Base-by-base conservation (phyloP, 768 basidiomycete genomes). In the Rubroboletus satanas region DNA sequence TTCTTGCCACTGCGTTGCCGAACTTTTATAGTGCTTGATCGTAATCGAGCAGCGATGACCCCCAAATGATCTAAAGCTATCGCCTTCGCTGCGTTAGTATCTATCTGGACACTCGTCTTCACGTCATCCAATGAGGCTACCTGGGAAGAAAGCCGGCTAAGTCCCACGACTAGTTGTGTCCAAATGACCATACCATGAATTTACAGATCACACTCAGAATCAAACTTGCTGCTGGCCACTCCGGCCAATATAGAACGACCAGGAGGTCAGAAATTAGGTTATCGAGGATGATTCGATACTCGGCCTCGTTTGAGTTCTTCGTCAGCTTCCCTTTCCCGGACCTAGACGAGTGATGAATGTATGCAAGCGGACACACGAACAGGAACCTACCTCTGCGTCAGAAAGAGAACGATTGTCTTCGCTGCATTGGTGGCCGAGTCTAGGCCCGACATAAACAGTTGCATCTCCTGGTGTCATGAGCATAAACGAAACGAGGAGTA, bases 1-100 rank as follows among this genome's bases (percentile, higher is more conserved):
- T 55, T 68, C 51, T 70, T 77, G 51, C 55, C 66, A 71, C 77
- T 38, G n/a, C 60, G 56, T 56, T 67, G 59, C 18, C 63, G 57
- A 46, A 66, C 68, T 60, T 64, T 77, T 43, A 85, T 69, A 48
- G 74, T 72, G 36, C 81, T 85, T 0, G 80, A 73, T 32, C 89
- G 81, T 39, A 98, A 79, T 39, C 84, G 82, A 5, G 93, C 89
- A 23, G 90, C 94, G 49, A 99, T 91, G n/a, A 87, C 79, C 10
- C 97, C 97, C 0, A 99, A 76, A 71, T 98, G 92, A 66, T 99
- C 97, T 35, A 98, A 76, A 0, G 94, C 91, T 58, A 97, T 85
- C 1, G 84, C 85, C 69, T 94, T 96, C 0, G 88, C 85, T 0
- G 92, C 91, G 62, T 90, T 94, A 36, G 78, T 83, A 64, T 98